Base-by-base conservation (phyloP, 805 yeast species). In the Saccharomycopsis babjevae region DNA sequence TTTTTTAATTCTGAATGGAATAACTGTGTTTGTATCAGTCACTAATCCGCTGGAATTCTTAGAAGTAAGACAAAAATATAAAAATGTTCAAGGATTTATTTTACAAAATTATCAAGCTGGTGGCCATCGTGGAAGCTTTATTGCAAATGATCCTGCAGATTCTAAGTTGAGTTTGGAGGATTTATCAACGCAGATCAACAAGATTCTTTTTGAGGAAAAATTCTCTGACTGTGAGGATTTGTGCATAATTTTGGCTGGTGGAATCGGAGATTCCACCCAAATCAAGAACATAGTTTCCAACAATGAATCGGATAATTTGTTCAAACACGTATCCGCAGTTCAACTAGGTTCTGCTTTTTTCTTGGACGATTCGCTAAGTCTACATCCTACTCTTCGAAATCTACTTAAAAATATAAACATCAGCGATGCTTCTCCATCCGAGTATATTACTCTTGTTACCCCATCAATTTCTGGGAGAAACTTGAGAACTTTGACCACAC, bases 41-140 rank as follows among this genome's bases (percentile, higher is more conserved):
- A 83, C 86, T 0, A 75, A 75, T 20, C 66, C 76, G 0, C 66
- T 67, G 1, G 86, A 83, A 65, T 81, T 79, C 0, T 15, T 46
- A 6, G 36, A 64, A 18, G 40, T 67, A 54, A 68, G 74, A 36
- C 36, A 68, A 2, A 66, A 68, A 0, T 46, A 46, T 15, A 61
- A 68, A 0, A 76, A 76, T 0, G 76, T 77, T 6, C 83, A 82
- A 67, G 85, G 80, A 1, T 68, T 83, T 3, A 72, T 79, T 7
- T 73, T 77, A 30, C 88, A 84, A 68, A 87, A 87, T 0, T 74
- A 73, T 68, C 87, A 83, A 65, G 88, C 88, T 3, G 88, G 88
- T 28, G 88, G 88, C 0, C 88, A 83, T 67, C 70, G 88, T 18
- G 86, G 86, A 1, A 77, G 74, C 64, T 79, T 76, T 58, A 58